Conservation (phyloP, 2,329 filamentous ascomycete genomes). For the Pseudocercospora fijiensis region DNA sequence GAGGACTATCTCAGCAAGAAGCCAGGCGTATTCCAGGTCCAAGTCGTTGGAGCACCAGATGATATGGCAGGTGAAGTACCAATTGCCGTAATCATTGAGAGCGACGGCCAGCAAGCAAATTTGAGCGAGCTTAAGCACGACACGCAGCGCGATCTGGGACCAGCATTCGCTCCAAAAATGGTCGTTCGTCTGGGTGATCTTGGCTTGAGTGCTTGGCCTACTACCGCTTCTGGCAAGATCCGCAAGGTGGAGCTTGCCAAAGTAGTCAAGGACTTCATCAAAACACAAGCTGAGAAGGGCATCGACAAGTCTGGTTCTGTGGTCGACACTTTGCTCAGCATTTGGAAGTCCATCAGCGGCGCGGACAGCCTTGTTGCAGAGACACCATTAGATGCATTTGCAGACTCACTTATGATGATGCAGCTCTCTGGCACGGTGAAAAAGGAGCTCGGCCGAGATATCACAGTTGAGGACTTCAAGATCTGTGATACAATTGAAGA, state of each 20-base stretch:
- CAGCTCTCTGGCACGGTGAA: constrained; percentile 37
- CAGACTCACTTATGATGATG: constrained; percentile 40
- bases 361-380: constrained; percentile 29
- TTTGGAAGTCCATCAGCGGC: constrained; percentile 37
- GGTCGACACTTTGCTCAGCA: constrained; percentile 33
- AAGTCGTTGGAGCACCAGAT: constrained; percentile 49
- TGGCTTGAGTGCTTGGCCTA: constrained; percentile 42
- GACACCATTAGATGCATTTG: constrained; percentile 32
- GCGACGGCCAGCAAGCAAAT: constrained; percentile 37
- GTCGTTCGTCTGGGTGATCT: constrained; percentile 48
- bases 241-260: constrained; percentile 44
- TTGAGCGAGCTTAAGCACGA: constrained; percentile 39
- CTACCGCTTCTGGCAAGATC: constrained; percentile 49
- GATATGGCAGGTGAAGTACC: constrained; percentile 51
- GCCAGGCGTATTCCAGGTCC: constrained; percentile 38
- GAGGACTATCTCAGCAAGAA: constrained; percentile 41
- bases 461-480: constrained; percentile 39
- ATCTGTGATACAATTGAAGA: constrained; percentile 35
- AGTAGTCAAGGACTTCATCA: constrained; percentile 33
- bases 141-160: constrained; percentile 40
- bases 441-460: constrained; percentile 35
- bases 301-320: constrained; percentile 33
- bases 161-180: constrained; percentile 43
- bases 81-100: constrained; percentile 46
- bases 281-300: constrained; percentile 28